Base-by-base conservation (phyloP, 2,329 filamentous ascomycete genomes). In the Coniochaeta hoffmannii region DNA sequence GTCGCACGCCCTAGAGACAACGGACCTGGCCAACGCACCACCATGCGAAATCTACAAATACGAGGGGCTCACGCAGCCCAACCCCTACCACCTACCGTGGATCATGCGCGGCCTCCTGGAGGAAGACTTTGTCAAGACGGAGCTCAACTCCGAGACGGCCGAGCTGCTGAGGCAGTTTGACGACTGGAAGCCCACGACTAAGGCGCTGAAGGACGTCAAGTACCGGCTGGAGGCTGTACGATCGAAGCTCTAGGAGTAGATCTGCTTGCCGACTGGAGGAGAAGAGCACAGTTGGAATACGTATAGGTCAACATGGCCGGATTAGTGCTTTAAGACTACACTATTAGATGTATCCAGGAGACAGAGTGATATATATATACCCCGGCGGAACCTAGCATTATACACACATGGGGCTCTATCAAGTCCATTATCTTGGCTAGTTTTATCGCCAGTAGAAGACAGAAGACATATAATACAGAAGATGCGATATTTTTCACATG, bases 161-260 rank as follows among this genome's bases (percentile, higher is more conserved):
- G 82, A 90, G 65, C 71, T 99, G 53, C 75, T 99, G n/a, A 78
- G 77, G 57, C 85, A 96, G 69, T 99, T 97, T 70, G 92, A 97
- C 68, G 85, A 89, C 54, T 99, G 94, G 94, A 92, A 88, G 66
- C 94, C 94, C 0, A 80, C 78, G 0, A 96, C 86, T 8, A 99
- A 97, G 74, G 89, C 89, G 44, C 73, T 99, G 56, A 96, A 94
- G 73, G 94, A 99, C 71, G 92, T 99, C 50, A 96, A 96, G 71
- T 97, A 95, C 71, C 80, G 94, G 59, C 76, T 99, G 19, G 94
- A 97, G 73, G 93, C 88, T 2, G 89, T 99, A 46, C 82, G 90
- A 65, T 96, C 90, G 50, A 95, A 91, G 72, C 74, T 46, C 15
- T 46, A 46, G 19, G 12, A 8, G 26, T 26, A 24, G 7, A 12